phyloP scores from a whole-genome alignment of 2,329 filamentous ascomycete genomes.

The Immersiporthe knoxdaviesiana region DNA sequence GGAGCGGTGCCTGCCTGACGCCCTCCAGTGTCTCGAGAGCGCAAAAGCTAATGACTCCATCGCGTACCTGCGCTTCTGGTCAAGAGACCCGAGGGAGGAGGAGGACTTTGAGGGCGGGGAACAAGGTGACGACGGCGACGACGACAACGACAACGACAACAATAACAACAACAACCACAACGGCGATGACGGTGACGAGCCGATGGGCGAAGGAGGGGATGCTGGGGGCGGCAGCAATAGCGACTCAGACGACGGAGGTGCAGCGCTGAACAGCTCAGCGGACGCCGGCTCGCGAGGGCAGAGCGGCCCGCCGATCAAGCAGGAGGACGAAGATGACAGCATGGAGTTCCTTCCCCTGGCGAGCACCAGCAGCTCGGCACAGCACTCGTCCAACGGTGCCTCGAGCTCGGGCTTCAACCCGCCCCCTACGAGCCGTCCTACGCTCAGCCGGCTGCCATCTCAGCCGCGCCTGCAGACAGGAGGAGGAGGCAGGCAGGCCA shows the following conservation, averaged over 20 bases:
- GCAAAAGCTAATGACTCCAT: slow-evolving; percentile 92
- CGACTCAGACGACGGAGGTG: slow-evolving; percentile 51
- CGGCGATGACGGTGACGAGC: slow-evolving; percentile 42
- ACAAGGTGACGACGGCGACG: slow-evolving; percentile 36
- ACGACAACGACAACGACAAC: no score
- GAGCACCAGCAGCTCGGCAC: slow-evolving; percentile 17
- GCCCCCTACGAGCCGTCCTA: not conserved
- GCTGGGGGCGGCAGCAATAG: slow-evolving; percentile 38
- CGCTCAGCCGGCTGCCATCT: slow-evolving; percentile 8
- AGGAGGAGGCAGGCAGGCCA: slow-evolving; percentile 13
- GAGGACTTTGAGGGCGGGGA: slow-evolving; percentile 51
- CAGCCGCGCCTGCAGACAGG: not conserved
- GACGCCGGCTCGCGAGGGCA: slow-evolving; percentile 42
- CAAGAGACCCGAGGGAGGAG: slow-evolving; percentile 70
- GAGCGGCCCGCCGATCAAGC: slow-evolving; percentile 40
- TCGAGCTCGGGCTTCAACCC: slow-evolving; percentile 33
- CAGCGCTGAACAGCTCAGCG: slow-evolving; percentile 48
- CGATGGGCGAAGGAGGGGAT: slow-evolving; percentile 42
- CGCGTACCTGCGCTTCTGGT: slow-evolving; percentile 85
- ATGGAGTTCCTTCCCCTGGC: slow-evolving; percentile 26
- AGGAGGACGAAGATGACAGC: slow-evolving; percentile 30
- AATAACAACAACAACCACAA: slow-evolving; percentile 34
- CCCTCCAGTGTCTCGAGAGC: slow-evolving; percentile 77
- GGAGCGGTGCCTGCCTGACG: slow-evolving; percentile 74
- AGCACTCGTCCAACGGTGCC: slow-evolving; percentile 21